Evolutionary conservation across 225 moss, liverwort and hornwort species (phyloP), one percentile per base, ranked within the genome.

Genomic region (Ulota crispa): DNA sequence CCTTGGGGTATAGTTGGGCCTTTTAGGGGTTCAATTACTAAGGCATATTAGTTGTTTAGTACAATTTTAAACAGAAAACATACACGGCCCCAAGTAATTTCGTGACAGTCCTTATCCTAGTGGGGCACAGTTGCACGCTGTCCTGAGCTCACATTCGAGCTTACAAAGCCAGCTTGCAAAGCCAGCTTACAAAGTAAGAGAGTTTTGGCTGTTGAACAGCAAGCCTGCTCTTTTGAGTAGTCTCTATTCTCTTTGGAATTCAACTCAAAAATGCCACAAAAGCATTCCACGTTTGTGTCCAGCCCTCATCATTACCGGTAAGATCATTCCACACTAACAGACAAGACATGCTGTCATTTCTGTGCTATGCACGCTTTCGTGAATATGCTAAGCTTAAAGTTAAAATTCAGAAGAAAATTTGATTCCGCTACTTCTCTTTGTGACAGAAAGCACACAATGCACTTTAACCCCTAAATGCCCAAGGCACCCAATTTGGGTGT

Each of bases 241-340:
- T 50, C 45, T 45, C 3, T 14, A 55, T 78, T 56, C 52, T 4
- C 36, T 21, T 19, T 4, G 10, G 14, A 55, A 68, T 39, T 68
- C 78, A 78, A 41, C 5, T 12, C 26, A 18, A 1, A 53, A 52
- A n/a, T 18, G n/a, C 26, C 8, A 20, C 67, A 27, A 21, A 78
- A 68, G 68, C 3, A 68, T 56, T 68, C 68, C 41, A 67, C 54
- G 55, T 39, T 68, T 39, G 68, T 21, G 78, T 55, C 67, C 67
- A 78, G 8, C 10, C 55, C 37, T 50, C 54, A 78, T 54, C 39
- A 39, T 37, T 19, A 55, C 45, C 78, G 8, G 6, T 54, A 37
- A 39, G 9, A 36, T 24, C 64, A 8, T 76, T 64, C 63, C 32
- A 23, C n/a, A 8, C 1, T 6, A 5, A 23, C n/a, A 3, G 20